These are phyloP conservation scores for Setaria viridis DNA, from an alignment of 202 grass and related monocot species.

Conservation along the genomic window DNA sequence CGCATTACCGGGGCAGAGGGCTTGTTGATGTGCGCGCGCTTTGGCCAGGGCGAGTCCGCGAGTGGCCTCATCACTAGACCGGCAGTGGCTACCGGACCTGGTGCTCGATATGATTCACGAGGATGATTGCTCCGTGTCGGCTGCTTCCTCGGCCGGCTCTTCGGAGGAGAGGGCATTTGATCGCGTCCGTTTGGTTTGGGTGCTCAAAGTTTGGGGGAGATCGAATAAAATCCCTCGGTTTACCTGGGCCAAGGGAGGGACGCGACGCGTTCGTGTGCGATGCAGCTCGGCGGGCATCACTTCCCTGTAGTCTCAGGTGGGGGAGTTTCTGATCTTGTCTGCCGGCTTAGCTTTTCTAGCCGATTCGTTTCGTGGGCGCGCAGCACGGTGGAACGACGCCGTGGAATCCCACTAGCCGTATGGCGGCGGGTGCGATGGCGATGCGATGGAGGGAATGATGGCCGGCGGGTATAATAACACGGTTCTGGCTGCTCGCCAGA, in stretches of 20 bases:
- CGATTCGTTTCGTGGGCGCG: slow-evolving; percentile 18
- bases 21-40: neutral
- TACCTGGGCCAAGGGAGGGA: neutral
- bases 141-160: neutral
- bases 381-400: too few relatives aligned
- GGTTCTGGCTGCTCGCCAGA: neutral
- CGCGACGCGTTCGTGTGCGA: neutral
- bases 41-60: neutral
- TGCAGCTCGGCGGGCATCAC: slow-evolving; percentile 8
- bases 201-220: neutral
- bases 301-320: slow-evolving; percentile 36
- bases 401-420: slow-evolving; percentile 36
- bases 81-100: neutral
- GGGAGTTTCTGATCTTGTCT: slow-evolving; percentile 41
- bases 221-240: neutral
- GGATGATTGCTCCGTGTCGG: neutral
- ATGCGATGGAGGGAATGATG: slow-evolving; percentile 10
- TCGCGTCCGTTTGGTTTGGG: neutral
- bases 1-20: neutral
- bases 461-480: neutral
- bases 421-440: neutral
- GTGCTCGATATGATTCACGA: neutral
- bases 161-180: neutral
- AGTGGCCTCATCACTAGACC: slow-evolving; percentile 11
- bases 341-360: neutral